Conservation (phyloP, 2,329 filamentous ascomycete genomes). For the Pseudogymnoascus sp. region DNA sequence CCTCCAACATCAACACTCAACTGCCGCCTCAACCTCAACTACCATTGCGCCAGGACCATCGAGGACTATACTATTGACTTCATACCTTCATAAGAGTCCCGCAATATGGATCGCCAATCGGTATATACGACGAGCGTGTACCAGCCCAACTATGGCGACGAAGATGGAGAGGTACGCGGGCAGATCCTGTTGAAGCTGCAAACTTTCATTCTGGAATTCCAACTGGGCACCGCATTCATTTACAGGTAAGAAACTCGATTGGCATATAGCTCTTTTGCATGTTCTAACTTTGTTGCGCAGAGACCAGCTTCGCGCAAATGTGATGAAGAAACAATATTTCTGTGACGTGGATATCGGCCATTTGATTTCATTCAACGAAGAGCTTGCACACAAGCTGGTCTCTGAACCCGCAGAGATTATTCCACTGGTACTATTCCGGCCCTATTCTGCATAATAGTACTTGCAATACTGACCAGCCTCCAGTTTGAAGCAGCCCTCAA, state of each 20-base stretch:
- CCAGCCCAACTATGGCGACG: slow-evolving; percentile 55
- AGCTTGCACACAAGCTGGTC: slow-evolving; percentile 80
- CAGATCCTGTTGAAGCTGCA: slow-evolving; percentile 73
- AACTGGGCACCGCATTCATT: slow-evolving; percentile 87
- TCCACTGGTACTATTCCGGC: slow-evolving; percentile 57
- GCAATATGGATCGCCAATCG: slow-evolving; percentile 69
- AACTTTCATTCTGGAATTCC: slow-evolving; percentile 87
- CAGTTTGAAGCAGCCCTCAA: slow-evolving; percentile 82
- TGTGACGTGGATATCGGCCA: slow-evolving; percentile 96
- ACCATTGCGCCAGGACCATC: background rate
- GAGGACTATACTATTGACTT: background rate
- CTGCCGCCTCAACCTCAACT: background rate
- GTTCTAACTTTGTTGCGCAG: slow-evolving; percentile 38
- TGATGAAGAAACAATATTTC: slow-evolving; percentile 85
- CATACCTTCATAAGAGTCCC: background rate
- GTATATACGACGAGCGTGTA: slow-evolving; percentile 81
- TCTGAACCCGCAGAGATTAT: slow-evolving; percentile 90
- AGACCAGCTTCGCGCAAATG: slow-evolving; percentile 93
- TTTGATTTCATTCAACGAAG: slow-evolving; percentile 91
- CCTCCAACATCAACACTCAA: background rate
- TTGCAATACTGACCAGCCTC: slow-evolving; percentile 10
- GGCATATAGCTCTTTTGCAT: background rate
- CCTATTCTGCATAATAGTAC: background rate
- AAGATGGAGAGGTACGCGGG: slow-evolving; percentile 55
- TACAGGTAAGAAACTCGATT: slow-evolving; percentile 61